A percentile compares a stretch with the other conserved stretches of the same genome.
phyloP scores from a whole-genome alignment of 2,329 filamentous ascomycete genomes.

The Aspergillus clavatus region DNA sequence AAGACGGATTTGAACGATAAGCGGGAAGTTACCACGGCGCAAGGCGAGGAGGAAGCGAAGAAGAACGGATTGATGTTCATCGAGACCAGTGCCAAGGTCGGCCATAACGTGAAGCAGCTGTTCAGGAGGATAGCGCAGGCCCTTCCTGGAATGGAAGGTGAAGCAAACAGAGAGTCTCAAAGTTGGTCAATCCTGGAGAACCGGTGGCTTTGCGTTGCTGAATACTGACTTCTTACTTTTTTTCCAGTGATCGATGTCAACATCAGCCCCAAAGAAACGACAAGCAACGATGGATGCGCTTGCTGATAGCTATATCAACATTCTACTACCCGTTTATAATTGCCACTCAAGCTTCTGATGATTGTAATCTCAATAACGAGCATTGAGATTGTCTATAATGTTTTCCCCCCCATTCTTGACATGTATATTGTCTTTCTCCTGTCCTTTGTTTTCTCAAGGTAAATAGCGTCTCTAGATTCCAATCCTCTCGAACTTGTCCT shows the following conservation, averaged over 20 bases:
- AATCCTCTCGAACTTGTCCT: neutral
- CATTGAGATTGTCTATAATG: constrained; percentile 35
- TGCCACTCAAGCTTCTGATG: constrained; percentile 9
- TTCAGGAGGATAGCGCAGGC: constrained; percentile 99
- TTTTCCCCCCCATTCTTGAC: constrained; percentile 29
- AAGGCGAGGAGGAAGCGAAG: constrained; percentile 97
- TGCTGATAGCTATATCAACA: constrained; percentile 45
- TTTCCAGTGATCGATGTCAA: constrained; percentile 86
- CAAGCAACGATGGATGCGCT: constrained; percentile 68
- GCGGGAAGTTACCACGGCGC: constrained; percentile 90
- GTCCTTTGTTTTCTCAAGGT: constrained; percentile 18
- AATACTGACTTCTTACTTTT: constrained; percentile 24
- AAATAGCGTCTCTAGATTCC: constrained; percentile 30
- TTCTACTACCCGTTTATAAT: constrained; percentile 8
- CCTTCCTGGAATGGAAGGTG: constrained; percentile 93
- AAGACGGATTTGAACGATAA: constrained; percentile 99
- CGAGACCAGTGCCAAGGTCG: constrained; percentile 95
- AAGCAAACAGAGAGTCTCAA: constrained; percentile 72
- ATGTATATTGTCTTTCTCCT: constrained; percentile 35
- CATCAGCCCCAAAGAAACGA: constrained; percentile 64
- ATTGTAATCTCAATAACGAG: constrained; percentile 22
- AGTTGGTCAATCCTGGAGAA: constrained; percentile 55
- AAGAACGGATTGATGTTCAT: constrained; percentile 98
- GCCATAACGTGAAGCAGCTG: constrained; percentile 95
- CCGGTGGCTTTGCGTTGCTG: neutral